Base-by-base conservation (phyloP, 208 protist genomes). In the Balamuthia mandrillaris region DNA sequence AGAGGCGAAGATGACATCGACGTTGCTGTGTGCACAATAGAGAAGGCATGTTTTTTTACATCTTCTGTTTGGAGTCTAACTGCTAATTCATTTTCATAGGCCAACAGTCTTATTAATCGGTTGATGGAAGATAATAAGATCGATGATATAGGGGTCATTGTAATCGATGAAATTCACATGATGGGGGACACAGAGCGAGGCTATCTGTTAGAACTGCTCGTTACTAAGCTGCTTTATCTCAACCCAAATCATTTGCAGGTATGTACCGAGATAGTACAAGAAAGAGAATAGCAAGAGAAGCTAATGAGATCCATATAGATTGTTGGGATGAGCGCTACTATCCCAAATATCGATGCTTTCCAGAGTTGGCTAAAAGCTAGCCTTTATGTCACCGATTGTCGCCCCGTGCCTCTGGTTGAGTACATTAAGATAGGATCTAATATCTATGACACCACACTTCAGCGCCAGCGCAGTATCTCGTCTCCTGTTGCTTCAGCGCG, bases 111-210 rank as follows among this genome's bases (percentile, higher is more conserved):
- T 1, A 24, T 94, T 21, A 94, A 94, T 60, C 47, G 81, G 9
- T 3, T 95, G 29, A 77, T 94, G 12, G 90, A 88, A 12, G 84
- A 94, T 1, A 58, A 91, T 21, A 44, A 37, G 18, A 21, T 93
- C 21, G 5, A 58, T 3, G 87, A 94, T 21, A 56, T 96, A 18
- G 89, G 93, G 4, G 49, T 87, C 24, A 77, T 96, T 2, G 92
- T 96, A 1, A 52, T 95, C 6, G 94, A 96, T 83, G 94, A 96
- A 61, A n/a, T 96, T n/a, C 94, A 96, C 78, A 95, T 96, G 91
- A 16, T 96, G 12, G 88, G 85, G 44, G 94, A 96, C 51, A 51
- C 58, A 3, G 51, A 82, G 0, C 52, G 94, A 44, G 94, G 94
- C 54, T 88, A 88, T 21, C n/a, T 94, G 4, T 42, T 96, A 14